Evolutionary conservation across 495 filamentous ascomycete genomes (phyloP).

Genomic region (Jackrogersella minutella): DNA sequence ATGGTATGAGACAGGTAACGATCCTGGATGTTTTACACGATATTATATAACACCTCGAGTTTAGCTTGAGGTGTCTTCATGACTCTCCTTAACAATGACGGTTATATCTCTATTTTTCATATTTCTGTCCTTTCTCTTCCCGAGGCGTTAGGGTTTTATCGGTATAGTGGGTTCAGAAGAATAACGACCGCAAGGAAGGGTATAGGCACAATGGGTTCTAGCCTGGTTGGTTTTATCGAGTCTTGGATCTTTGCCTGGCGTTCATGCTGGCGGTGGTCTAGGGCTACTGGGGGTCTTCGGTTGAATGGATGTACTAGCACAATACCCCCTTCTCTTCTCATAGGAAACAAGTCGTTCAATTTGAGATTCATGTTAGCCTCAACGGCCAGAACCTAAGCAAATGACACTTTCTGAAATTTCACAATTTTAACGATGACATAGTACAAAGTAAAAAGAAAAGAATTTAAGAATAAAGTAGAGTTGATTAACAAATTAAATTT

Average conservation of each 20-base stretch:
- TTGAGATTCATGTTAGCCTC: background rate
- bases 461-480: no score
- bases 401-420: background rate
- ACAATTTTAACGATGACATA: no score
- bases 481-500: background rate
- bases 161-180: background rate
- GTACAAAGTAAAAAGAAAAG: no score
- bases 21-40: no score
- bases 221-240: constrained; percentile 7
- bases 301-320: constrained; percentile 14
- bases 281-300: constrained; percentile 8
- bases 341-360: background rate
- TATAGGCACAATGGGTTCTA: constrained; percentile 6
- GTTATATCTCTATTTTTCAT: background rate
- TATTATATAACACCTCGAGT: background rate
- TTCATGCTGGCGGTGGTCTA: background rate
- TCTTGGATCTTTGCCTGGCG: constrained; percentile 13
- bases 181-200: constrained; percentile 15
- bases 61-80: background rate
- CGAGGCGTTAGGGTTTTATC: background rate
- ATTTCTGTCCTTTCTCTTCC: background rate
- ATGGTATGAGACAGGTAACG: no score
- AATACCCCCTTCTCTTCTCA: constrained; percentile 22
- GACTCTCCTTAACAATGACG: background rate
- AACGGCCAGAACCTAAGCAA: background rate